Percentiles rank a stretch among this genome's conserved stretches.
Conservation (phyloP, 129 eudicot species). For the Daucus carota region DNA sequence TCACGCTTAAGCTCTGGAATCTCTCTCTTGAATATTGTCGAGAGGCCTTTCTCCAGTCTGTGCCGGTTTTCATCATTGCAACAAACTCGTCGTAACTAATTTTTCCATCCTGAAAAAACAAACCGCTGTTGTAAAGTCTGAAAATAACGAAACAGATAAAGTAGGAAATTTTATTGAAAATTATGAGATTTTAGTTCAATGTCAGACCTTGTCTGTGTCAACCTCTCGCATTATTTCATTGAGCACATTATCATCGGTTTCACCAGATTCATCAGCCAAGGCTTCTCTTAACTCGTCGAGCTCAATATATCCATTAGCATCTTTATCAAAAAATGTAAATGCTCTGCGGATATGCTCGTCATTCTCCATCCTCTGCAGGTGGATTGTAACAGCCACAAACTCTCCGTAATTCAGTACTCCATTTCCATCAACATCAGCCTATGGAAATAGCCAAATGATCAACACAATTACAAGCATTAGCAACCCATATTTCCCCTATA, state of each 20-base stretch:
- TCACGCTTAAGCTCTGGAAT: slow-evolving; percentile 84
- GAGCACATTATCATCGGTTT: slow-evolving; percentile 54
- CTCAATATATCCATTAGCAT: slow-evolving; percentile 80
- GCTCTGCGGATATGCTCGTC: slow-evolving; percentile 92
- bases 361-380: slow-evolving; percentile 85
- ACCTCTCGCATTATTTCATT: slow-evolving; percentile 88
- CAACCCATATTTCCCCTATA: too few relatives aligned
- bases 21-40: slow-evolving; percentile 89
- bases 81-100: slow-evolving; percentile 90
- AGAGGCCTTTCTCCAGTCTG: slow-evolving; percentile 99
- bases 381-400: slow-evolving; percentile 96
- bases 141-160: too few relatives aligned
- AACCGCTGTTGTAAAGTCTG: not conserved
- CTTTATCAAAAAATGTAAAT: slow-evolving; percentile 80
- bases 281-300: slow-evolving; percentile 80
- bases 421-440: slow-evolving; percentile 98
- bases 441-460: not conserved
- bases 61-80: slow-evolving; percentile 98
- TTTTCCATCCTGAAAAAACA: slow-evolving; percentile 63
- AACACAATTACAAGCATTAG: not conserved
- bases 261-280: slow-evolving; percentile 74
- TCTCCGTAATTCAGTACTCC: slow-evolving; percentile 95
- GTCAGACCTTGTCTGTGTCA: slow-evolving; percentile 76
- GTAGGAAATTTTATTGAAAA: not conserved
- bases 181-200: not conserved